Evolutionary conservation across 371 early-diverging fungal genomes (phyloP).

Genomic region (Rhizomucor pusillus): DNA sequence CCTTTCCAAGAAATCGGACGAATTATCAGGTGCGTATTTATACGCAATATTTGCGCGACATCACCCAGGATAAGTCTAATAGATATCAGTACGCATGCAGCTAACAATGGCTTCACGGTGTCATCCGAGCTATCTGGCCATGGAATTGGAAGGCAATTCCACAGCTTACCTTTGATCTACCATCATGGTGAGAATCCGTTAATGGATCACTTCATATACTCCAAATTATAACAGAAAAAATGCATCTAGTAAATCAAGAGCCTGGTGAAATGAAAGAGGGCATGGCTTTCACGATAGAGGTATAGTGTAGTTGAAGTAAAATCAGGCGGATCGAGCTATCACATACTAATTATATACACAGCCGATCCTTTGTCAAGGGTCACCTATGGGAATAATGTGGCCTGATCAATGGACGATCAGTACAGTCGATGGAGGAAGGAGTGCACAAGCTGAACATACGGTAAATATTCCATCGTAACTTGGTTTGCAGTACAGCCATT

Average conservation of each 20-base stretch:
- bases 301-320: not conserved
- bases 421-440: constrained; percentile 80
- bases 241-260: constrained; percentile 47
- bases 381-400: constrained; percentile 67
- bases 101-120: constrained; percentile 59
- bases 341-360: constrained; percentile 3
- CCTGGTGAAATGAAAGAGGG: constrained; percentile 69
- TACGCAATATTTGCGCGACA: not conserved
- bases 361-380: constrained; percentile 86
- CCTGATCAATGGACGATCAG: constrained; percentile 89
- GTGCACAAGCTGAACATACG: constrained; percentile 90
- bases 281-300: constrained; percentile 82
- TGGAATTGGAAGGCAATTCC: constrained; percentile 79
- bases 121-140: constrained; percentile 85
- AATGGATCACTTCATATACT: not conserved
- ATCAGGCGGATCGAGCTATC: too few relatives aligned
- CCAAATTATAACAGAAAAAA: not conserved
- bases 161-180: constrained; percentile 58
- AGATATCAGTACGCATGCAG: constrained; percentile 42
- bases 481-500: too few relatives aligned
- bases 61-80: too few relatives aligned
- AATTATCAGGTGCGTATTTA: constrained; percentile 54
- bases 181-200: constrained; percentile 51
- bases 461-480: too few relatives aligned
- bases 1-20: constrained; percentile 72